These are phyloP conservation scores for Ceratobasidium papillatum DNA, from an alignment of 1,284 basidiomycete genomes.

Conservation along the genomic window DNA sequence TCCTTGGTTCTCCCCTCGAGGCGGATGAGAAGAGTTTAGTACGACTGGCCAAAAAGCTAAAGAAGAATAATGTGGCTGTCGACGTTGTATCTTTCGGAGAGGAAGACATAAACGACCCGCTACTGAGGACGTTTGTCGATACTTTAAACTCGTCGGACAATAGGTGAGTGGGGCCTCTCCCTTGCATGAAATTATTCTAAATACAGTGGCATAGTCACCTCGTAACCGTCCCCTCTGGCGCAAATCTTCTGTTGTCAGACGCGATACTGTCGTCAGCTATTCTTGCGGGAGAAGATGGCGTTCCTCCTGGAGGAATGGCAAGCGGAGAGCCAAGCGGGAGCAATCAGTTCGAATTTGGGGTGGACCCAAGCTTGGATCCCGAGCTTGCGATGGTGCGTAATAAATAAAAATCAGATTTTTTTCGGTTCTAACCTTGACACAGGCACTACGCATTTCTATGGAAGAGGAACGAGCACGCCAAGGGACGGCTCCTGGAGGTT, in stretches of 20 bases:
- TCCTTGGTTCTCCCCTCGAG: constrained; percentile 87
- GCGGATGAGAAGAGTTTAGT: constrained; percentile 80
- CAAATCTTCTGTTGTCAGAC: constrained; percentile 81
- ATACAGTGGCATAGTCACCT: constrained; percentile 71
- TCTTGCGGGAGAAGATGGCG: constrained; percentile 79
- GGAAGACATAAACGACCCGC: constrained; percentile 62
- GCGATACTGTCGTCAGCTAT: constrained; percentile 83
- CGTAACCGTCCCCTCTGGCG: constrained; percentile 79
- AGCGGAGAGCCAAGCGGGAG: constrained; percentile 58
- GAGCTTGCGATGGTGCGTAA: constrained; percentile 91
- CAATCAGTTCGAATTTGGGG: constrained; percentile 84
- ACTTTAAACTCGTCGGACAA: constrained; percentile 81
- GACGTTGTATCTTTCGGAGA: constrained; percentile 88
- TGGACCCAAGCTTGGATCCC: constrained; percentile 95
- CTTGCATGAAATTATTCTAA: constrained; percentile 14
- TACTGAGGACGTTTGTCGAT: constrained; percentile 80
- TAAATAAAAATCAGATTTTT: not conserved
- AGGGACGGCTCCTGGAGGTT: constrained; percentile 61
- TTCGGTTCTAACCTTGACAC: constrained; percentile 2
- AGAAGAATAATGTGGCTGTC: constrained; percentile 99
- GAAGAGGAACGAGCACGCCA: constrained; percentile 95
- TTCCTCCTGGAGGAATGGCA: constrained; percentile 57
- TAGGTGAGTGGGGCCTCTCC: constrained; percentile 64
- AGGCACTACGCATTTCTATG: constrained; percentile 97
- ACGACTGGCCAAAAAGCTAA: constrained; percentile 93